Conservation (phyloP, 2,329 filamentous ascomycete species). For the Phoma sp. region DNA sequence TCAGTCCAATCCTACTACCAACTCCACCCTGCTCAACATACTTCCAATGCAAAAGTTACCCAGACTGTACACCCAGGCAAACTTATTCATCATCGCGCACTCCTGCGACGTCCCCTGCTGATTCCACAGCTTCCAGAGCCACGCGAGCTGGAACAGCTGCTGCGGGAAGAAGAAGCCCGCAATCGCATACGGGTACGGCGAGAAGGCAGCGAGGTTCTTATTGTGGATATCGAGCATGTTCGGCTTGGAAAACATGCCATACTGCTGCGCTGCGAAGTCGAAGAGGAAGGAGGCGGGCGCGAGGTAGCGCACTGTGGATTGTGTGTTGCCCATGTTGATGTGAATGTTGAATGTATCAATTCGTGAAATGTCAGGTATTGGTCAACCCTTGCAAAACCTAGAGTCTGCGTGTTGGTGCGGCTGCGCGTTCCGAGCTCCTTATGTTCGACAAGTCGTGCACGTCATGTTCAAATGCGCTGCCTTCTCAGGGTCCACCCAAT, state of each 20-base stretch:
- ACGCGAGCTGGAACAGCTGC: slow-evolving; percentile 64
- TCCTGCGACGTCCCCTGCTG: slow-evolving; percentile 55
- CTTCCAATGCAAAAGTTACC: slow-evolving; percentile 67
- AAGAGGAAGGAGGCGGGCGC: slow-evolving; percentile 62
- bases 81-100: slow-evolving; percentile 59
- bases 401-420: background rate
- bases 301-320: slow-evolving; percentile 61
- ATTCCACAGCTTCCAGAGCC: slow-evolving; percentile 63
- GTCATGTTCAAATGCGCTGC: slow-evolving; percentile 7
- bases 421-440: slow-evolving; percentile 1
- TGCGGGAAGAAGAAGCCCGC: slow-evolving; percentile 67
- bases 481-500: background rate
- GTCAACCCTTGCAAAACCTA: background rate
- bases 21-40: slow-evolving; percentile 35
- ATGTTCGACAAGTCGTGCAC: slow-evolving; percentile 11
- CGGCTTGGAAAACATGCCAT: slow-evolving; percentile 62
- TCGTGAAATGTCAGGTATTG: too few species aligned
- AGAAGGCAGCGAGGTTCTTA: slow-evolving; percentile 64
- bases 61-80: slow-evolving; percentile 61
- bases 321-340: slow-evolving; percentile 58
- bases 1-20: background rate
- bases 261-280: slow-evolving; percentile 65
- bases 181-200: slow-evolving; percentile 65
- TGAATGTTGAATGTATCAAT: background rate
- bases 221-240: slow-evolving; percentile 68